A percentile compares a stretch with the other conserved stretches of the same genome.
Evolutionary conservation across 1,139 yeast genomes (phyloP).

Genomic region (Debaryomycetaceae sp.): DNA sequence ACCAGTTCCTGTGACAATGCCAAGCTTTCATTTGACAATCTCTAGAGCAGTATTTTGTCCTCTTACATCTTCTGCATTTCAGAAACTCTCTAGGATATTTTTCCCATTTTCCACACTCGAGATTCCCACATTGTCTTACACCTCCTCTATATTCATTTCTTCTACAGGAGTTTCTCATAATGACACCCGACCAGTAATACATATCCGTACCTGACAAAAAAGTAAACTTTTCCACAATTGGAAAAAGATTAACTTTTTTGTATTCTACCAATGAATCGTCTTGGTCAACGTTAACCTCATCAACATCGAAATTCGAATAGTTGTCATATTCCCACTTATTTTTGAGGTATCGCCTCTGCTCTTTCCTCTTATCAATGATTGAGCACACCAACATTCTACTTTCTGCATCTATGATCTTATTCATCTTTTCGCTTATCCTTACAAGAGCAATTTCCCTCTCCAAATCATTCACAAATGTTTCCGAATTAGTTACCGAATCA

Average conservation of each 20-base stretch:
- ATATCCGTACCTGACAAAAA: conserved; percentile 70
- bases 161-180: conserved; percentile 92
- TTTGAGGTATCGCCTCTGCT: conserved; percentile 28
- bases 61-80: conserved; percentile 88
- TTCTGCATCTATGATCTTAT: conserved; percentile 31
- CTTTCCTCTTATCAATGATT: conserved; percentile 31
- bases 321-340: conserved; percentile 53
- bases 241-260: conserved; percentile 70
- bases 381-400: conserved; percentile 28
- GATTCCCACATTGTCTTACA: conserved; percentile 90
- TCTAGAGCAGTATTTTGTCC: conserved; percentile 92
- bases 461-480: conserved; percentile 30
- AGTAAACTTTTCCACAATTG: conserved; percentile 88
- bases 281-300: conserved; percentile 41
- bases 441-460: conserved; percentile 43
- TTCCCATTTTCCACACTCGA: conserved; percentile 97
- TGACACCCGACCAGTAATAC: conserved; percentile 96
- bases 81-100: conserved; percentile 85
- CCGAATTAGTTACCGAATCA: conserved; percentile 34
- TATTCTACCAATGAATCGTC: conserved; percentile 51
- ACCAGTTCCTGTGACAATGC: conserved; percentile 94
- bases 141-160: conserved; percentile 86
- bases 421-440: conserved; percentile 31
- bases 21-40: conserved; percentile 91
- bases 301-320: conserved; percentile 53